Percentiles rank a stretch among this genome's conserved stretches.
Evolutionary conservation across 176 grass and related monocot species (phyloP).

Genomic region (Ananas comosus): DNA sequence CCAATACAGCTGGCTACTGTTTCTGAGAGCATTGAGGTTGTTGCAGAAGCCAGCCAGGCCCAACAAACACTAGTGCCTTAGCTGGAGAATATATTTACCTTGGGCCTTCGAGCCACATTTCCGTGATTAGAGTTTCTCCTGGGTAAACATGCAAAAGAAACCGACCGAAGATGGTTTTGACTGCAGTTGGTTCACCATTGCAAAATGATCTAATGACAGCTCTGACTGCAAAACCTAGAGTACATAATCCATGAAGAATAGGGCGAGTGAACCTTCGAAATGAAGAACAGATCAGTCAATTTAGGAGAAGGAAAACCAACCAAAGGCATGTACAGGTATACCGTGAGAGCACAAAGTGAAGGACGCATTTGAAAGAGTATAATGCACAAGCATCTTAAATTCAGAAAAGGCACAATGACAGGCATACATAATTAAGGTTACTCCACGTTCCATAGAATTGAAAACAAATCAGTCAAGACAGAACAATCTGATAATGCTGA

Average conservation of each 20-base stretch:
- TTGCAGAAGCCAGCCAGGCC: too few relatives aligned
- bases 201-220: slow-evolving; percentile 68
- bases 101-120: slow-evolving; percentile 80
- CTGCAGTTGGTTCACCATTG: slow-evolving; percentile 47
- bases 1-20: too few relatives aligned
- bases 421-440: too few relatives aligned
- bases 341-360: not conserved
- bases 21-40: too few relatives aligned
- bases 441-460: too few relatives aligned
- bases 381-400: too few relatives aligned
- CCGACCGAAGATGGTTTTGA: slow-evolving; percentile 61
- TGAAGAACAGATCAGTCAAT: not conserved
- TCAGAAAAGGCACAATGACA: too few relatives aligned
- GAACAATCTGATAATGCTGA: too few relatives aligned
- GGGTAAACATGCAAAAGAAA: slow-evolving; percentile 87
- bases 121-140: slow-evolving; percentile 55
- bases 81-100: slow-evolving; percentile 32
- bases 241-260: slow-evolving; percentile 82
- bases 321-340: not conserved
- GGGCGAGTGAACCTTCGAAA: slow-evolving; percentile 60
- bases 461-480: too few relatives aligned
- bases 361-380: too few relatives aligned
- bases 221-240: slow-evolving; percentile 54
- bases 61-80: too few relatives aligned
- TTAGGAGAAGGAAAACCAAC: not conserved